Evolutionary conservation across 2,329 filamentous ascomycete genomes (phyloP).

Genomic region (Zymoseptoria brevis): DNA sequence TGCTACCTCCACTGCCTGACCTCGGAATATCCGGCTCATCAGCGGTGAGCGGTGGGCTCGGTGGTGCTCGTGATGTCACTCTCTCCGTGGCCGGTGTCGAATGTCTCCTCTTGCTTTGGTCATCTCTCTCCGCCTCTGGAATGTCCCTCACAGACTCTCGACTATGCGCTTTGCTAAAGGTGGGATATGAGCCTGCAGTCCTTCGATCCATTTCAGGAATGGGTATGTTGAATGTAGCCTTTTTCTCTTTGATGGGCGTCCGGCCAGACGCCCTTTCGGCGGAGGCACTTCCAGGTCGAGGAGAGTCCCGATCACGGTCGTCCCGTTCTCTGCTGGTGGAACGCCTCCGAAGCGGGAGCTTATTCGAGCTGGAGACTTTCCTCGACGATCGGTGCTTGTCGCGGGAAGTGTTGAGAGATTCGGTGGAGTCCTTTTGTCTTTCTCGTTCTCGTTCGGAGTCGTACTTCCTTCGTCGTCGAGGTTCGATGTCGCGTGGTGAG

Average conservation of each 20-base stretch:
- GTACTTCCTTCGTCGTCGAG: slow-evolving; percentile 24
- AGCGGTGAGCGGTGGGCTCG: slow-evolving; percentile 41
- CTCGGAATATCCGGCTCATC: slow-evolving; percentile 38
- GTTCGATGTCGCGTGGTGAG: slow-evolving; percentile 19
- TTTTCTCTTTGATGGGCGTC: slow-evolving; percentile 8
- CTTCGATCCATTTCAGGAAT: slow-evolving; percentile 42
- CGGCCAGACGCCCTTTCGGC: slow-evolving; percentile 4
- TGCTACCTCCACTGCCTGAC: slow-evolving; percentile 38
- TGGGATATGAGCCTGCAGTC: slow-evolving; percentile 60
- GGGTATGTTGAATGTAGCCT: slow-evolving; percentile 28
- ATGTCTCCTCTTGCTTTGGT: slow-evolving; percentile 20
- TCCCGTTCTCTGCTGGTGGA: slow-evolving; percentile 23
- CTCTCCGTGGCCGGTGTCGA: slow-evolving; percentile 19
- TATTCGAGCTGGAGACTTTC: slow-evolving; percentile 22
- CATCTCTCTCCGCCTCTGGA: slow-evolving; percentile 31
- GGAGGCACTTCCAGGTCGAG: slow-evolving; percentile 6
- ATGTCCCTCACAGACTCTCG: slow-evolving; percentile 68
- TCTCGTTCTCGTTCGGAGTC: slow-evolving; percentile 25
- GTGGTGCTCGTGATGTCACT: slow-evolving; percentile 31
- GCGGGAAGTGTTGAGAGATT: slow-evolving; percentile 7
- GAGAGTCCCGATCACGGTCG: slow-evolving; percentile 20
- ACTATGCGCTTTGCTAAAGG: slow-evolving; percentile 84
- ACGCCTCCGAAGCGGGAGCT: slow-evolving; percentile 19
- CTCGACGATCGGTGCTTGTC: slow-evolving; percentile 23
- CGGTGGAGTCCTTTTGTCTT: slow-evolving; percentile 10